These are phyloP conservation scores for Rhodamnia argentea DNA, from an alignment of 345 rosid genomes.

Conservation along the genomic window DNA sequence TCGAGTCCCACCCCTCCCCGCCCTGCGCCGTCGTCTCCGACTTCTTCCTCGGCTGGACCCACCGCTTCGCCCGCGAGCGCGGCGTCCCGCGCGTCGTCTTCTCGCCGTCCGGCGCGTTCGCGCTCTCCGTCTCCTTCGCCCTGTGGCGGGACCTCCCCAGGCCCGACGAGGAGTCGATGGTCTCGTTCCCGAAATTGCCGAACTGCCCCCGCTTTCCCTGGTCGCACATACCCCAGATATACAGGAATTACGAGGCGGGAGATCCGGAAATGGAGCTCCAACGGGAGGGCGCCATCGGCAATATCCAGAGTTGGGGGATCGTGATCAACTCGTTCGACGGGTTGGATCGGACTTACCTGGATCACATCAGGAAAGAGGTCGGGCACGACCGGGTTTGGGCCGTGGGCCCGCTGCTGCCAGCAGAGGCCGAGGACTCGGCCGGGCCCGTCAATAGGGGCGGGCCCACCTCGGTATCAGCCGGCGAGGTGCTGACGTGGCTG, in stretches of 20 bases:
- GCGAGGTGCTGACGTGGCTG: slow-evolving; percentile 29
- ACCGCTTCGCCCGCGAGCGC: slow-evolving; percentile 22
- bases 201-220: not conserved
- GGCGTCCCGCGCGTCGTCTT: slow-evolving; percentile 39
- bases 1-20: slow-evolving; percentile 41
- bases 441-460: not conserved
- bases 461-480: not conserved
- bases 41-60: slow-evolving; percentile 76
- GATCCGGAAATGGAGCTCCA: not conserved
- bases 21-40: slow-evolving; percentile 64
- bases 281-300: not conserved
- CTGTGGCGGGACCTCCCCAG: slow-evolving; percentile 11
- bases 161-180: not conserved
- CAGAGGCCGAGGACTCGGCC: slow-evolving; percentile 8
- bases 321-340: slow-evolving; percentile 38
- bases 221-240: not conserved
- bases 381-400: slow-evolving; percentile 43
- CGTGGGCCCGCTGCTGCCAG: slow-evolving; percentile 46
- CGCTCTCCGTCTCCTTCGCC: slow-evolving; percentile 10
- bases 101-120: slow-evolving; percentile 25
- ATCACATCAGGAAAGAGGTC: slow-evolving; percentile 17
- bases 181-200: not conserved
- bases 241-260: not conserved
- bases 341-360: slow-evolving; percentile 29
- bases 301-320: slow-evolving; percentile 22